Evolutionary conservation across 2,329 filamentous ascomycete genomes (phyloP), one percentile per base, ranked within the genome.

Genomic region (Pochonia chlamydosporia): DNA sequence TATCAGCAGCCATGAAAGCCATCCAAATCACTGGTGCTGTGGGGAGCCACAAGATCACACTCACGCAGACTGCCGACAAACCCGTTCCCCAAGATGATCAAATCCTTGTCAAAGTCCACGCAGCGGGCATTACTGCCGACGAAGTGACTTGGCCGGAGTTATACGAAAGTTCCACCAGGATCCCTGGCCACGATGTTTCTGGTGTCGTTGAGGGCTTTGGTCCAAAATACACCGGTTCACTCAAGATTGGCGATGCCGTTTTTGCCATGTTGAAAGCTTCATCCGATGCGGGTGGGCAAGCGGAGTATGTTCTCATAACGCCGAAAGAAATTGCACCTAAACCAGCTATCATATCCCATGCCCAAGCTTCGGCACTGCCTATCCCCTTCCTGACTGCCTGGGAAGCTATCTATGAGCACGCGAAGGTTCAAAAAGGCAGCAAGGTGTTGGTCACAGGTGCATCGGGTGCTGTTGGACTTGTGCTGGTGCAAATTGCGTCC

Each of bases 171-270:
- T 46, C 59, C 1, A 37, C 47, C 3, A 55, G 58, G 3, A 59
- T 68, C 11, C 66, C 65, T 0, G 66, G 65, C 0, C 64, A 66
- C 37, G 65, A 68, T 23, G 48, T 68, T 16, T 66, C 65, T 3
- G 65, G 65, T 18, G 49, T 53, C 5, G 48, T 68, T n/a, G 49
- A 45, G 2, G 53, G 50, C 0, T 42, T 67, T 2, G 60, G 60
- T 0, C 52, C 59, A 0, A 33, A 37, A 1, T 60, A 62, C 50
- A 23, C 31, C 5, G 61, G 61, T 3, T 14, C 49, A 2, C 18
- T 54, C 3, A 8, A 16, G 0, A 18, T 55, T 9, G 52, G 54
- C 13, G 54, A 63, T 6, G 47, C 49, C 8, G 59, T 65, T 4
- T 63, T 56, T 43, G 57, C 53, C n/a, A 60, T 64, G 55, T 53